phyloP scores from a whole-genome alignment of 1,139 yeast species.

The Blastobotrys persicus region DNA sequence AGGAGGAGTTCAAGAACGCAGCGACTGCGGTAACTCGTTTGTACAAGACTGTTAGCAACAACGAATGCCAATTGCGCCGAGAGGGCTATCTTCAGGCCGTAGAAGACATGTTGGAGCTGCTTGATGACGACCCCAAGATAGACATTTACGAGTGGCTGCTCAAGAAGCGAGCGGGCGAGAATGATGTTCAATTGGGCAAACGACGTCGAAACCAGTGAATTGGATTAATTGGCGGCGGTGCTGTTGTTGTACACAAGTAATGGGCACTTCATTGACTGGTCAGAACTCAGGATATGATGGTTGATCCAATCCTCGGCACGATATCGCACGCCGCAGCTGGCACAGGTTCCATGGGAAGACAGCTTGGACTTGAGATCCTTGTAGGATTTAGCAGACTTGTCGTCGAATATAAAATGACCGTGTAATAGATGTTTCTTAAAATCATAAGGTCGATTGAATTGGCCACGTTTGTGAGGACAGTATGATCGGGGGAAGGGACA shows the following conservation, averaged over 20 bases:
- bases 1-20: conserved; percentile 31
- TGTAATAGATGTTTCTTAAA: conserved; percentile 65
- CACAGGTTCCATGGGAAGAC: conserved; percentile 52
- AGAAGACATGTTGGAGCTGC: conserved; percentile 24
- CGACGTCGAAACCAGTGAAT: not conserved
- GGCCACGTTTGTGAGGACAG: conserved; percentile 62
- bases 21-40: conserved; percentile 34
- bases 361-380: conserved; percentile 57
- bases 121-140: conserved; percentile 24
- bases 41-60: conserved; percentile 31
- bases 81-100: conserved; percentile 33
- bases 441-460: conserved; percentile 67
- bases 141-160: conserved; percentile 28
- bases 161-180: conserved; percentile 18
- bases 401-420: conserved; percentile 57
- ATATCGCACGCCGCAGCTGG: conserved; percentile 50
- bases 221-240: too few relatives aligned
- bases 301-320: conserved; percentile 58
- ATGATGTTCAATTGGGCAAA: conserved; percentile 8
- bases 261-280: conserved; percentile 11
- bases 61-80: conserved; percentile 25
- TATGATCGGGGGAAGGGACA: conserved; percentile 56
- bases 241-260: not conserved
- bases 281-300: conserved; percentile 46
- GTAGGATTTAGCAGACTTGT: conserved; percentile 44